Conservation (phyloP, 2,329 filamentous ascomycete species). For the Colletotrichum graminicola region DNA sequence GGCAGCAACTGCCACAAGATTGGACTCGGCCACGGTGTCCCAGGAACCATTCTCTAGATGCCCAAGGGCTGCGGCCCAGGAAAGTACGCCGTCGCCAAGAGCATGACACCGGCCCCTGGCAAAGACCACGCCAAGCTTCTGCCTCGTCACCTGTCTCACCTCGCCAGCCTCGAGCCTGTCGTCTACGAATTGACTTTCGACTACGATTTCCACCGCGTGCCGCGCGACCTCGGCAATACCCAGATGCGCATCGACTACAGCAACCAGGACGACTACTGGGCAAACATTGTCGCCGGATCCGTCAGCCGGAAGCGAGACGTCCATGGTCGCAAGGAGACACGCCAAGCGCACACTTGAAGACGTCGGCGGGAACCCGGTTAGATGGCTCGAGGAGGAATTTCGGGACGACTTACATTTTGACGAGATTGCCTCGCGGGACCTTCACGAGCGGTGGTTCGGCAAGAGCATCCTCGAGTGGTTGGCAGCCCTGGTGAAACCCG, state of each 20-base stretch:
- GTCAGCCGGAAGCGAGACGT: slow-evolving; percentile 2
- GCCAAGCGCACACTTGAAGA: slow-evolving; percentile 49
- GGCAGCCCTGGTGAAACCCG: slow-evolving; percentile 42
- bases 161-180: slow-evolving; percentile 18
- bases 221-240: slow-evolving; percentile 48
- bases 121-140: slow-evolving; percentile 16
- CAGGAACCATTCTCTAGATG: slow-evolving; percentile 35
- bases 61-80: slow-evolving; percentile 16
- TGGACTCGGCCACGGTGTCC: slow-evolving; percentile 15
- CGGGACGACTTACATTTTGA: slow-evolving; percentile 50
- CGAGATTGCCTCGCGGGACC: slow-evolving; percentile 45
- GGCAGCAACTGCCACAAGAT: slow-evolving; percentile 26
- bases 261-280: slow-evolving; percentile 55
- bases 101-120: neutral
- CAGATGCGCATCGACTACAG: slow-evolving; percentile 56
- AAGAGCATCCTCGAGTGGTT: too few relatives aligned
- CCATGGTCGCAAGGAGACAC: slow-evolving; percentile 6
- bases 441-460: slow-evolving; percentile 47
- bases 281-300: slow-evolving; percentile 46
- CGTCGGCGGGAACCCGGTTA: slow-evolving; percentile 48
- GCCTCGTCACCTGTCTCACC: slow-evolving; percentile 11
- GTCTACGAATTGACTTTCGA: slow-evolving; percentile 44
- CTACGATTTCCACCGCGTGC: slow-evolving; percentile 54
- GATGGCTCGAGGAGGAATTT: slow-evolving; percentile 56
- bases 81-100: slow-evolving; percentile 30